Conservation (phyloP, 1,284 basidiomycete genomes). For the Leccinum subrobustum region DNA sequence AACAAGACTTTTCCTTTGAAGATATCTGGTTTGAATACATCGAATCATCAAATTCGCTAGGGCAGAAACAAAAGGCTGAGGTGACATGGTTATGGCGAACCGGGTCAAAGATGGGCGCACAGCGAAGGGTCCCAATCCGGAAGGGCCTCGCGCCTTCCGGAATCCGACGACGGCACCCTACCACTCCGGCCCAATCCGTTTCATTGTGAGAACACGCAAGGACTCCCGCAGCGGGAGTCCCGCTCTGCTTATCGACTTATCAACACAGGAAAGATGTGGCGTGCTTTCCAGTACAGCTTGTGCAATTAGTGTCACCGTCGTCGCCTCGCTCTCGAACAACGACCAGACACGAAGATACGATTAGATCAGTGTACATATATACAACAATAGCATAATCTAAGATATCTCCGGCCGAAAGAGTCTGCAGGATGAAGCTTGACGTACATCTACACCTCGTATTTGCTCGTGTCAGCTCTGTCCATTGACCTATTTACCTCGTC, state of each 20-base stretch:
- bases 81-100: constrained; percentile 12
- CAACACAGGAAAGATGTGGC: neutral
- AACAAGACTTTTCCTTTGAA: constrained; percentile 95
- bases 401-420: constrained; percentile 11
- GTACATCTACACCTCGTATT: constrained; percentile 1
- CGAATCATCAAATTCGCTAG: constrained; percentile 47
- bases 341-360: neutral
- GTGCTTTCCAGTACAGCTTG: neutral
- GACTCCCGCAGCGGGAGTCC: neutral
- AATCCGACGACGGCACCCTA: neutral
- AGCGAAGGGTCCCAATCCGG: no score
- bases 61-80: constrained; percentile 34
- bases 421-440: neutral
- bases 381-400: constrained; percentile 30
- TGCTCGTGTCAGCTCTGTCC: neutral
- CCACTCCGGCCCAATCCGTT: neutral
- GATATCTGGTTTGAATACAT: constrained; percentile 75
- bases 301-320: neutral
- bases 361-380: constrained; percentile 20
- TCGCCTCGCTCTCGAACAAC: neutral
- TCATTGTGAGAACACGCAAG: neutral
- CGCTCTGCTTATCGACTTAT: neutral
- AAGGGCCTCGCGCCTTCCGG: no score
- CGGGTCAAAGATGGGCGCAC: no score
- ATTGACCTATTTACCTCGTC: constrained; percentile 3